These are phyloP conservation scores for Aspergillus ibericus DNA, from an alignment of 2,329 filamentous ascomycete genomes.

Conservation along the genomic window DNA sequence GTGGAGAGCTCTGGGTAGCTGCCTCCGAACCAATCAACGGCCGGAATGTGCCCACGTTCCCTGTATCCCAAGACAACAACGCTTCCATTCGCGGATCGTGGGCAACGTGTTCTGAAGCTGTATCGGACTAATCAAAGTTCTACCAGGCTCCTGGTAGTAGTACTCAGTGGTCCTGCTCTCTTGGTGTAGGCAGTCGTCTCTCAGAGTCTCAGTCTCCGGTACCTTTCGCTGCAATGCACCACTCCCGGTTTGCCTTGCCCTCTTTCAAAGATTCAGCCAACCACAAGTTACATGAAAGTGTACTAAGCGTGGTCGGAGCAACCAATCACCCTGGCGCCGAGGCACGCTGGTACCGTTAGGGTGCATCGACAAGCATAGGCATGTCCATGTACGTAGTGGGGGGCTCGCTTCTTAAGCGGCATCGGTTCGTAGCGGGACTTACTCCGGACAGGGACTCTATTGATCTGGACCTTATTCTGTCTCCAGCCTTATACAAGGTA, in stretches of 20 bases:
- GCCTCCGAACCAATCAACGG: slow-evolving; percentile 19
- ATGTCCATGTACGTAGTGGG: too few relatives aligned
- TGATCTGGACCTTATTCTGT: not conserved
- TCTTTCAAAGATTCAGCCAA: too few relatives aligned
- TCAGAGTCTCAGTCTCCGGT: too few relatives aligned
- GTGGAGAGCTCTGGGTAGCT: slow-evolving; percentile 22
- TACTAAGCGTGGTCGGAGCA: too few relatives aligned
- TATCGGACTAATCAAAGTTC: not conserved
- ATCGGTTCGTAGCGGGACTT: not conserved
- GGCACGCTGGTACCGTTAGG: too few relatives aligned
- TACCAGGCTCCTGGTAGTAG: not conserved
- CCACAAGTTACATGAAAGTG: too few relatives aligned
- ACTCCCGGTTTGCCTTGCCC: too few relatives aligned
- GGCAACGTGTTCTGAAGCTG: not conserved
- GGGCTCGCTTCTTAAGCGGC: not conserved
- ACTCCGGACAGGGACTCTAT: not conserved
- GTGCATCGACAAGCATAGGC: too few relatives aligned
- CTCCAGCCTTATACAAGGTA: not conserved
- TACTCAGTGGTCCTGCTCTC: not conserved
- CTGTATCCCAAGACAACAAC: not conserved
- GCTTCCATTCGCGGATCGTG: not conserved
- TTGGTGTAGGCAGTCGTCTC: not conserved
- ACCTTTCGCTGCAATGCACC: too few relatives aligned
- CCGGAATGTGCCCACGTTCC: slow-evolving; percentile 19
- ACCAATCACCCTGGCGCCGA: too few relatives aligned